phyloP scores from a whole-genome alignment of 192 early-diverging fungal species.

The Phlyctochytrium planicorne region DNA sequence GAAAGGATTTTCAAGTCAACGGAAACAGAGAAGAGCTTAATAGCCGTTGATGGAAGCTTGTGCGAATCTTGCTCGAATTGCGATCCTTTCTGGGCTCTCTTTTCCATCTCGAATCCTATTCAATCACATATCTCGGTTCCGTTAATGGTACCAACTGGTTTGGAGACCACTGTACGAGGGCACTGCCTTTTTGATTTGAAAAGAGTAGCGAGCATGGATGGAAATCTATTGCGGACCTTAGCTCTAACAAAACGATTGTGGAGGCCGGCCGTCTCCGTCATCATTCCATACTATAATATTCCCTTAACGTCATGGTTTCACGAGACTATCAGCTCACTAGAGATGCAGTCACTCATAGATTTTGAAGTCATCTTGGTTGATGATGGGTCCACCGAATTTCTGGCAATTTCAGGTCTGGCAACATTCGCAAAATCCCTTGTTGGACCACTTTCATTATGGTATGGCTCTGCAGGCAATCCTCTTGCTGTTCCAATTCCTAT shows the following conservation, averaged over 20 bases:
- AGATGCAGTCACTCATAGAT: slow-evolving; percentile 22
- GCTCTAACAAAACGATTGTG: slow-evolving; percentile 20
- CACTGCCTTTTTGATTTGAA: background rate
- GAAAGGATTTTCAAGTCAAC: no score
- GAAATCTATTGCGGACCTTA: background rate
- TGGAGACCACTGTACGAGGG: no score
- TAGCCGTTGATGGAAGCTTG: no score
- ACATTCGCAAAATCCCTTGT: background rate
- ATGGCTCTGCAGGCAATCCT: background rate
- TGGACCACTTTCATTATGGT: slow-evolving; percentile 6
- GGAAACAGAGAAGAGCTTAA: no score
- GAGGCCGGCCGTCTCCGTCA: slow-evolving; percentile 29
- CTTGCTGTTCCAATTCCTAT: slow-evolving; percentile 20
- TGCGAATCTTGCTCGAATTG: no score
- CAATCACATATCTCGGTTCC: no score
- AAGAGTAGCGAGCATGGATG: background rate
- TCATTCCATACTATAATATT: slow-evolving; percentile 38
- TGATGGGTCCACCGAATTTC: slow-evolving; percentile 29
- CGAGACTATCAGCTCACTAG: slow-evolving; percentile 23
- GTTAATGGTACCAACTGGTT: no score
- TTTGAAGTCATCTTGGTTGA: slow-evolving; percentile 39
- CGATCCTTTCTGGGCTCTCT: no score
- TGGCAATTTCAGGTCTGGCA: background rate
- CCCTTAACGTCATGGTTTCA: slow-evolving; percentile 22
- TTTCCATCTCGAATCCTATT: no score